These are phyloP conservation scores for Trichoderma citrinoviride DNA, from an alignment of 2,329 filamentous ascomycete genomes.

Conservation along the genomic window DNA sequence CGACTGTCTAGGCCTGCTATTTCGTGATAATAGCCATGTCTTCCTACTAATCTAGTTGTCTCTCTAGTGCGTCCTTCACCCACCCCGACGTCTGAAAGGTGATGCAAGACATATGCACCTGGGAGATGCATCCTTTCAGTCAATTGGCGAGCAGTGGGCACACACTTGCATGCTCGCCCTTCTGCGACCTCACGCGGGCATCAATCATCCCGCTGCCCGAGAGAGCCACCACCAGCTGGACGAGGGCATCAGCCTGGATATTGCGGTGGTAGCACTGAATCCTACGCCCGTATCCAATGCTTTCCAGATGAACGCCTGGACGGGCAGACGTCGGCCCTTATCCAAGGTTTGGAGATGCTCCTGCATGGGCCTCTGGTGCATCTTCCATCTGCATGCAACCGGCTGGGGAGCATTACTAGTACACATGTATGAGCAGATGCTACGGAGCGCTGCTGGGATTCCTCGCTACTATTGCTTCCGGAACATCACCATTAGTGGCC, in stretches of 20 bases:
- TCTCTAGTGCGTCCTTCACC: background rate
- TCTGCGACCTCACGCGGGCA: conserved; percentile 3
- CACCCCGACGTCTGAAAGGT: background rate
- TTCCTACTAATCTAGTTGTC: background rate
- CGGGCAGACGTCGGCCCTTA: conserved; percentile 19
- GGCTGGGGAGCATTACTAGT: conserved; percentile 6
- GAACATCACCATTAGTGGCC: conserved; percentile 7
- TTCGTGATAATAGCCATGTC: background rate
- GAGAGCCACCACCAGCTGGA: conserved; percentile 14
- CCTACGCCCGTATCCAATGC: conserved; percentile 11
- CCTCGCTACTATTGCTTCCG: background rate
- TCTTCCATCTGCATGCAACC: conserved; percentile 18
- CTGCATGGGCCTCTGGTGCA: conserved; percentile 10
- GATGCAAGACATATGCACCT: background rate
- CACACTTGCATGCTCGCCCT: background rate
- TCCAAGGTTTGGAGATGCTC: background rate
- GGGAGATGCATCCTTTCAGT: background rate
- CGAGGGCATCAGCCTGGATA: background rate
- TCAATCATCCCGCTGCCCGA: conserved; percentile 15
- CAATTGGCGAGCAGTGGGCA: background rate
- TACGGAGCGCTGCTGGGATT: no score
- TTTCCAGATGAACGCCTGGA: conserved; percentile 1
- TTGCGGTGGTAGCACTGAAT: conserved; percentile 19
- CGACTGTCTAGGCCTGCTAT: background rate
- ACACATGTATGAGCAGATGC: background rate